Base-by-base conservation (phyloP, 306 rosid species). In the Medicago ruthenica region DNA sequence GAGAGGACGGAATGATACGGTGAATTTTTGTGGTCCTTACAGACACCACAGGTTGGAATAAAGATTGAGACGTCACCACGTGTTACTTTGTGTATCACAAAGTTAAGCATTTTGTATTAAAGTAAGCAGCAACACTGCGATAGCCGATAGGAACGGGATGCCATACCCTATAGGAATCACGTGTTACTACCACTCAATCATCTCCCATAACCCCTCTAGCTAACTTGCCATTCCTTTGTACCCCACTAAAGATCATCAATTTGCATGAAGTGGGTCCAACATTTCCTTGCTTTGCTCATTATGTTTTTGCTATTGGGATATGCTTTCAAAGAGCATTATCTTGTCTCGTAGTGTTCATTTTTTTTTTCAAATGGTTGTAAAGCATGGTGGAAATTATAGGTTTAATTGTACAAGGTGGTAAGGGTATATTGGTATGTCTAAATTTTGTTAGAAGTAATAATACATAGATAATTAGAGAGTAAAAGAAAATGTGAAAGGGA, bases 131-230 rank as follows among this genome's bases (percentile, higher is more conserved):
- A 55, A 71, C 1, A 20, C 15, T 37, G 63, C 70, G 62, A 55
- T 60, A 54, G 53, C 57, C 70, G 62, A 55, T 60, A 54, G 53
- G 91, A 85, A 85, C 86, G 86, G 77, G 91, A 81, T 86, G 85
- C 86, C 82, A 78, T 62, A 6, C 64, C 82, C 77, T 54, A 61
- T 34, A n/a, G 77, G 83, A 86, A 86, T 81, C 94, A 83, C 87
- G 63, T 89, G 80, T 67, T 81, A 83, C 90, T 74, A 36, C 77
- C 58, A 44, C 69, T 27, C 42, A 60, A 61, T 27, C 64, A 58
- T 58, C 16, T 22, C 7, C 7, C n/a, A 11, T 22, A 58, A 58
- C 16, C 16, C 37, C 8, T 58, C 22, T 58, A 58, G 15, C 67
- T 27, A 61, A 61, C 17, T 61, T 61, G 20, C 21, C 41, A 61